A percentile compares a stretch with the other conserved stretches of the same genome.
These are phyloP conservation scores for Gamsiella multidivaricata DNA, from an alignment of 192 early-diverging fungal species.

Conservation along the genomic window DNA sequence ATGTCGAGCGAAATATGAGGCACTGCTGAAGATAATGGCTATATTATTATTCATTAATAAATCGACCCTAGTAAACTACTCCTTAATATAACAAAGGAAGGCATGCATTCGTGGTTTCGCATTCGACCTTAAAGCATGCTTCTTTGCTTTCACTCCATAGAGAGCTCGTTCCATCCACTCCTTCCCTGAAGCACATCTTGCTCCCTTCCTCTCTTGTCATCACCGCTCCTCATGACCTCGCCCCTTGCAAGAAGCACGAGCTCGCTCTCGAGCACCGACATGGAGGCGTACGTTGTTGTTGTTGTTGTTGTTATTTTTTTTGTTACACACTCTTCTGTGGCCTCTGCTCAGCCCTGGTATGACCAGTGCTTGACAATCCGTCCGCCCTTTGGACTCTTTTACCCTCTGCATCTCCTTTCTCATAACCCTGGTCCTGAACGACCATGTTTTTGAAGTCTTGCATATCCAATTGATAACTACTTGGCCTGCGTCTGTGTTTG, in stretches of 20 bases:
- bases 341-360: background rate
- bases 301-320: background rate
- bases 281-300: conserved; percentile 46
- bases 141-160: background rate
- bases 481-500: too few species aligned
- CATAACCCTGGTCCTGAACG: background rate
- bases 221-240: conserved; percentile 31
- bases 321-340: background rate
- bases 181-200: background rate
- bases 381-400: background rate
- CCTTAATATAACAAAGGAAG: too few species aligned
- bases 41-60: too few species aligned
- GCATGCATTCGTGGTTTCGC: background rate
- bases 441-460: background rate
- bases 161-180: background rate
- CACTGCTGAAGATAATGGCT: too few species aligned
- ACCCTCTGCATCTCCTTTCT: background rate
- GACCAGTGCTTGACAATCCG: background rate
- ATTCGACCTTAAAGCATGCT: background rate
- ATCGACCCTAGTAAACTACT: too few species aligned
- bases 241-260: conserved; percentile 40
- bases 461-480: background rate
- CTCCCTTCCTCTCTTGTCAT: background rate
- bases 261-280: conserved; percentile 46
- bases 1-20: too few species aligned